Base-by-base conservation (phyloP, 352 stramenopile genomes). In the Pythium brachiatum region DNA sequence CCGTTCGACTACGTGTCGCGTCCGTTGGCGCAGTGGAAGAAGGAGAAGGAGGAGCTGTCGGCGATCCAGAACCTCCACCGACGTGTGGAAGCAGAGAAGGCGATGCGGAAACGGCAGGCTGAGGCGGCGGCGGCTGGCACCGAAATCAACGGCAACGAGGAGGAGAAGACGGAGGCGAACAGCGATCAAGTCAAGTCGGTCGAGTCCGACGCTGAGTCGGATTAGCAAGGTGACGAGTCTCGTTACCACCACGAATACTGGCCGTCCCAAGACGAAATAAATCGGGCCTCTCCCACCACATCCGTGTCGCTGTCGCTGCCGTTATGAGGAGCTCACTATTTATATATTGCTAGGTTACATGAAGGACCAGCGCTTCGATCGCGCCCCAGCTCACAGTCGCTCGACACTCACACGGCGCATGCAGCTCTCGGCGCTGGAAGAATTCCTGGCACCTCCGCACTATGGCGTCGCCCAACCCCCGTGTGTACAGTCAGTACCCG, bases 1-100 rank as follows among this genome's bases (percentile, higher is more conserved):
- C 85, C 86, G 26, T 93, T 92, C 34, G 68, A 79, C 55, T 95
- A 95, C 58, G 58, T 76, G 11, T 62, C 73, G 16, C 81, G 81
- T 52, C 65, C 81, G 20, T 84, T 84, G 36, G 55, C 70, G 20
- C 74, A 80, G 60, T 95, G 86, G 86, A 92, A 92, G 56, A 71
- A 70, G 21, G 81, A 88, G 48, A 94, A 94, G 56, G 83, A 91
- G 62, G 81, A 84, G 4, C 47, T 72, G 26, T 72, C 64, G 36
- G 20, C 12, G 1, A 72, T 72, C 29, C 57, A 62, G 58, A 67
- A 63, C 53, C 64, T 55, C 26, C 53, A 51, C 36, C 58, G 66
- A 13, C 64, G 64, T 20, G 58, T 69, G 20, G 60, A 65, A 56
- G 61, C 66, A n/a, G 60, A 69, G 47, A 65, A 66, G 43, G 50